These are phyloP conservation scores for Phytopythium delawarense DNA, from an alignment of 352 stramenopile species.

Conservation along the genomic window DNA sequence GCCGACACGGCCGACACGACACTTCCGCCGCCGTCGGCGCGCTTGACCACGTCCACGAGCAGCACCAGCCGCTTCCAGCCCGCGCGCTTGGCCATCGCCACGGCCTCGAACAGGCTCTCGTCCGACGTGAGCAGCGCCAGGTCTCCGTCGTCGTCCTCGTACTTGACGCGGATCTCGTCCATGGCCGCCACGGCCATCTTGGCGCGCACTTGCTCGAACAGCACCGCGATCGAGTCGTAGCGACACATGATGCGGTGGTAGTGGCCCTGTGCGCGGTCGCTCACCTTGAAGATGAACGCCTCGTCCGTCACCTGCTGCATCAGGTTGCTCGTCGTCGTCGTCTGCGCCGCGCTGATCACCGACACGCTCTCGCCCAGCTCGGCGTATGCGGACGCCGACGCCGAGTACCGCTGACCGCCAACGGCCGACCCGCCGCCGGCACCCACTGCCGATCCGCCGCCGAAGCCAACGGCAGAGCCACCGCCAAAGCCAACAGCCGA, in stretches of 20 bases:
- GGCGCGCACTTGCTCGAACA: slow-evolving; percentile 78
- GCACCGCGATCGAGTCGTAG: slow-evolving; percentile 58
- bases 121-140: slow-evolving; percentile 80
- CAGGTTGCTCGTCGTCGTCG: slow-evolving; percentile 67
- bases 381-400: slow-evolving; percentile 62
- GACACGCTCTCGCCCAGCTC: slow-evolving; percentile 86
- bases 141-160: slow-evolving; percentile 87
- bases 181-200: slow-evolving; percentile 66
- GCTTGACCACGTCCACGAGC: slow-evolving; percentile 74
- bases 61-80: slow-evolving; percentile 85
- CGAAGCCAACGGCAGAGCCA: slow-evolving; percentile 27
- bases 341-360: slow-evolving; percentile 78
- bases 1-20: slow-evolving; percentile 17
- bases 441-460: slow-evolving; percentile 4
- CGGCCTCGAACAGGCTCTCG: slow-evolving; percentile 81
- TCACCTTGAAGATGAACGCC: slow-evolving; percentile 88
- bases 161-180: slow-evolving; percentile 78
- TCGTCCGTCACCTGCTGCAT: slow-evolving; percentile 66
- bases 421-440: slow-evolving; percentile 12
- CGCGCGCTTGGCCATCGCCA: slow-evolving; percentile 79
- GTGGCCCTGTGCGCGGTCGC: slow-evolving; percentile 68
- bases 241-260: slow-evolving; percentile 84
- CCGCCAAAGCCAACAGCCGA: slow-evolving; percentile 31
- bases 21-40: slow-evolving; percentile 25
- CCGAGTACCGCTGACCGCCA: slow-evolving; percentile 32